Evolutionary conservation across 2,329 filamentous ascomycete species (phyloP), one percentile per base, ranked within the genome.

Genomic region (Intubia oerlemansii): DNA sequence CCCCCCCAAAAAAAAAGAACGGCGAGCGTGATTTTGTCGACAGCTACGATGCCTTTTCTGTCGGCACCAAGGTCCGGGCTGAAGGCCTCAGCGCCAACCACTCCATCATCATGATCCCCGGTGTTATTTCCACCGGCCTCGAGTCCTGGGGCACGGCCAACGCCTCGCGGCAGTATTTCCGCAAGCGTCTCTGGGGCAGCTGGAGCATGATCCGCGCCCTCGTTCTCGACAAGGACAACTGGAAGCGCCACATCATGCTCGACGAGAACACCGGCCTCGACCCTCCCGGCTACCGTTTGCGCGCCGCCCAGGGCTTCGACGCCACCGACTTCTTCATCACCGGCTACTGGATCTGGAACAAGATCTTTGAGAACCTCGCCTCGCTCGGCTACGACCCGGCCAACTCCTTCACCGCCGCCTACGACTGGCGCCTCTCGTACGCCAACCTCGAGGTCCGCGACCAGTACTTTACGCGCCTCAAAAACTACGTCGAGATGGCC

Each of bases 181-280:
- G 88, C 36, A 92, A 90, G 53, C 63, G 88, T 30, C 54, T 98
- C 28, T 98, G 88, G 88, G 88, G 88, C 5, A 92, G 81, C 40
- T 98, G 90, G 88, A 91, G 69, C 38, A 98, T 98, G 88, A 93
- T 98, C 82, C 67, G 76, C 28, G 85, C 88, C 0, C 54, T 98
- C 38, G 80, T 98, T 2, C 53, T 91, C 42, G 88, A 95, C 49
- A 93, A 95, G 30, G 73, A 90, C 17, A 62, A 66, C 19, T 98
- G 88, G 88, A 98, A 93, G 57, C 73, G 59, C 42, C 88, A 98
- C 47, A 80, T 98, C 40, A 95, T 95, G 84, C 62, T 98, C 9
- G 88, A 98, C 50, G 84, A 85, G 48, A 51, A 68, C 21, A 93
- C 85, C 0, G 88, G 88, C 0, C 57, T 98, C 14, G 88, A 98